These are phyloP conservation scores for Sclerotinia subarctica DNA, from an alignment of 2,329 filamentous ascomycete species.

Conservation along the genomic window DNA sequence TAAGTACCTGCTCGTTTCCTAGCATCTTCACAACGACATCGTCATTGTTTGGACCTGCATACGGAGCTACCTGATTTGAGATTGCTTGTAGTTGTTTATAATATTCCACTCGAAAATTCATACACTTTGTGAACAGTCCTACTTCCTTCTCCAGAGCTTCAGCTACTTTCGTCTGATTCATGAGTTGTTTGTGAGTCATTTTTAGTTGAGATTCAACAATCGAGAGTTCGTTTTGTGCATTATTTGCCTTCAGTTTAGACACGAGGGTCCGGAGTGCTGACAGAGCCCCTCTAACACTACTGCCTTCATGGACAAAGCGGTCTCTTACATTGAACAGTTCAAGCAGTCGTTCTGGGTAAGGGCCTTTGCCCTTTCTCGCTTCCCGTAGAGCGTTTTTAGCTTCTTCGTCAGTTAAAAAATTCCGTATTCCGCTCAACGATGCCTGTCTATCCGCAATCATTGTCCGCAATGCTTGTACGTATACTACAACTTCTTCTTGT, in stretches of 20 bases:
- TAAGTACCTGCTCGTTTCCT: conserved; percentile 56
- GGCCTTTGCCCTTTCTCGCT: conserved; percentile 63
- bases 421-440: conserved; percentile 72
- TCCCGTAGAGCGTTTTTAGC: conserved; percentile 52
- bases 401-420: conserved; percentile 72
- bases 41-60: conserved; percentile 51
- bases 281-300: conserved; percentile 68
- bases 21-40: conserved; percentile 45
- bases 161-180: conserved; percentile 50
- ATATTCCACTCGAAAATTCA: conserved; percentile 85
- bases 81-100: conserved; percentile 87
- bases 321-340: conserved; percentile 50
- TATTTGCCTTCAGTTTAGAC: conserved; percentile 57
- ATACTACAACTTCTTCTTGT: conserved; percentile 86
- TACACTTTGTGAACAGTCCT: conserved; percentile 69
- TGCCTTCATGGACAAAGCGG: conserved; percentile 48
- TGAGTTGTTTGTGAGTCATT: conserved; percentile 53
- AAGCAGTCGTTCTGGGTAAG: conserved; percentile 62
- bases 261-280: conserved; percentile 65
- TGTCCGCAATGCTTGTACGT: conserved; percentile 73
- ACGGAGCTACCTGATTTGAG: conserved; percentile 81
- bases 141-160: conserved; percentile 63
- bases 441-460: conserved; percentile 76
- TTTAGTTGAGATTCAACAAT: conserved; percentile 64
- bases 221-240: conserved; percentile 59